A percentile compares a stretch with the other conserved stretches of the same genome.
These are phyloP conservation scores for Bathelium albidoporum DNA, from an alignment of 495 filamentous ascomycete genomes.

Conservation along the genomic window DNA sequence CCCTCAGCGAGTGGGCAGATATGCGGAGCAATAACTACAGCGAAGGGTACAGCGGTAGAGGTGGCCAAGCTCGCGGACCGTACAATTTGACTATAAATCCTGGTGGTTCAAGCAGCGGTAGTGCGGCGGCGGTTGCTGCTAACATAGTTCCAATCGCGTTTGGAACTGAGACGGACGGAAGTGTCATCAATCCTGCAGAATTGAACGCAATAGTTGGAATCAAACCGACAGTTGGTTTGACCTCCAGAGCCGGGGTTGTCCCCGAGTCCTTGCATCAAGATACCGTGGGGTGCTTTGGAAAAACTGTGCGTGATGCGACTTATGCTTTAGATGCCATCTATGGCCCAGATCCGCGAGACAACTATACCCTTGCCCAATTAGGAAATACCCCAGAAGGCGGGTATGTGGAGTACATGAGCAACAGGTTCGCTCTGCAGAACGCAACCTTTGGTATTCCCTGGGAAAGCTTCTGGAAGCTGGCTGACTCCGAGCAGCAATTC, in stretches of 20 bases:
- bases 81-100: conserved; percentile 65
- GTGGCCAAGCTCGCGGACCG: conserved; percentile 53
- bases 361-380: conserved; percentile 47
- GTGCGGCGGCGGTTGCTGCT: conserved; percentile 49
- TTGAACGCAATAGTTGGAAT: conserved; percentile 55
- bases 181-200: conserved; percentile 62
- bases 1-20: conserved; percentile 63
- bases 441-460: conserved; percentile 62
- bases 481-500: conserved; percentile 41
- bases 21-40: conserved; percentile 63
- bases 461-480: conserved; percentile 55
- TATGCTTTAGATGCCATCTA: conserved; percentile 58
- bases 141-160: conserved; percentile 53
- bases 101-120: conserved; percentile 54
- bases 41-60: conserved; percentile 56
- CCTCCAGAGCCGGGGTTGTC: conserved; percentile 52
- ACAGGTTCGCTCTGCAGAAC: conserved; percentile 43
- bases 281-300: conserved; percentile 54
- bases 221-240: conserved; percentile 58
- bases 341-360: conserved; percentile 45
- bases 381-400: conserved; percentile 44
- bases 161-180: conserved; percentile 68
- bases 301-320: conserved; percentile 55
- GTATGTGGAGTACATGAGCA: conserved; percentile 46
- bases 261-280: conserved; percentile 58